Percentiles rank a stretch among this genome's conserved stretches.
These are phyloP conservation scores for Gracilaria domingensis DNA, from an alignment of 23 red algal species.

Conservation along the genomic window DNA sequence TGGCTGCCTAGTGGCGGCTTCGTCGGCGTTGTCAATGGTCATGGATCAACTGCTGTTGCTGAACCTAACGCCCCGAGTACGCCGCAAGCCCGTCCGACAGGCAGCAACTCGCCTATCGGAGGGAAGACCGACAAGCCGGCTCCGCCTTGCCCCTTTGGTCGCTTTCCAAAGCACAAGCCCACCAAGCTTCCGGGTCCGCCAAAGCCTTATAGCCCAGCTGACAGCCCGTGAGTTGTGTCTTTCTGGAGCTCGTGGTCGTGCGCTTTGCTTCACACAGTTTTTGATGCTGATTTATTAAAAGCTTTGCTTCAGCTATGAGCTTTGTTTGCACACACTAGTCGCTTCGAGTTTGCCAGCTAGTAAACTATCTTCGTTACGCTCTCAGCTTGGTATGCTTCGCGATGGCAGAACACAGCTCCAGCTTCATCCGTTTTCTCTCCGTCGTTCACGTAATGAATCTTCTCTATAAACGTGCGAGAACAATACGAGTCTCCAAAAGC, in stretches of 20 bases:
- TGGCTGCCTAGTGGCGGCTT: conserved; percentile 61
- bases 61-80: conserved; percentile 15
- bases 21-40: conserved; percentile 37
- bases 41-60: background rate
- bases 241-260: too few relatives aligned
- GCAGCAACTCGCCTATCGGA: conserved; percentile 35
- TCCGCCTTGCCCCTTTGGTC: conserved; percentile 60
- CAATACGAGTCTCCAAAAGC: conserved; percentile 54
- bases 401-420: conserved; percentile 27
- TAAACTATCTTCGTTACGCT: conserved; percentile 12
- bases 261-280: background rate
- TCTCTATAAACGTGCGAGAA: conserved; percentile 6
- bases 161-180: conserved; percentile 64
- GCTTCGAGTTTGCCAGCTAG: background rate
- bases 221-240: conserved; percentile 23
- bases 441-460: conserved; percentile 23
- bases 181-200: conserved; percentile 63
- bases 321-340: background rate
- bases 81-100: too few relatives aligned
- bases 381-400: conserved; percentile 22
- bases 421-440: conserved; percentile 12
- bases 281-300: background rate
- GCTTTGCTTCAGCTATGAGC: background rate
- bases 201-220: conserved; percentile 35
- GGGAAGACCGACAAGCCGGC: conserved; percentile 59